Evolutionary conservation across 2,329 filamentous ascomycete genomes (phyloP).

Genomic region (Aspergillus ruber): DNA sequence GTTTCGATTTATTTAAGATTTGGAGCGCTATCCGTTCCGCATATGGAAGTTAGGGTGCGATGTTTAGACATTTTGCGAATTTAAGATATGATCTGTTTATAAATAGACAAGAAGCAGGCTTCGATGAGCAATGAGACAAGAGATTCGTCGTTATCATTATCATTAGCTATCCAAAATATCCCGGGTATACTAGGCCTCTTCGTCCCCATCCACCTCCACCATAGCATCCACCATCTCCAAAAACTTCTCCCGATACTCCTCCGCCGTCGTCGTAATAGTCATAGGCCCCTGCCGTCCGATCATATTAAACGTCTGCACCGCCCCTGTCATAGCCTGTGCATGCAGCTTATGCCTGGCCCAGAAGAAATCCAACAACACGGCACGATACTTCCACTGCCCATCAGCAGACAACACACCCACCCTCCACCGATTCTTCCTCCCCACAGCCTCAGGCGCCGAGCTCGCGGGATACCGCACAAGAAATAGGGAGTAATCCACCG

Average conservation of each 20-base stretch:
- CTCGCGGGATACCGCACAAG: slow-evolving; percentile 53
- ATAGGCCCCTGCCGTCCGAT: slow-evolving; percentile 62
- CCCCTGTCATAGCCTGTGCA: slow-evolving; percentile 58
- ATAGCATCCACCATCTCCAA: slow-evolving; percentile 46
- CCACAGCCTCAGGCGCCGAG: slow-evolving; percentile 25
- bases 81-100: background rate
- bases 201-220: slow-evolving; percentile 26
- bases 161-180: background rate
- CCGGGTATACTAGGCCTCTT: background rate
- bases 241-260: slow-evolving; percentile 59
- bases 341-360: slow-evolving; percentile 68
- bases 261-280: slow-evolving; percentile 65
- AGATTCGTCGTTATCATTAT: background rate
- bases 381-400: slow-evolving; percentile 61
- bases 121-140: slow-evolving; percentile 3
- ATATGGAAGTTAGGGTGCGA: no score
- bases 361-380: slow-evolving; percentile 67
- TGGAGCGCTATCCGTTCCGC: no score
- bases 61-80: background rate
- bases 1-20: no score
- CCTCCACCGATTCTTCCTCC: slow-evolving; percentile 48
- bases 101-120: slow-evolving; percentile 1
- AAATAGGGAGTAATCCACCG: slow-evolving; percentile 71
- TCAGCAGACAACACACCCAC: slow-evolving; percentile 56
- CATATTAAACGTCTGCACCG: slow-evolving; percentile 59